Percentiles rank a stretch among this genome's conserved stretches.
Conservation (phyloP, 1,284 basidiomycete genomes). For the Coriolopsis trogii region DNA sequence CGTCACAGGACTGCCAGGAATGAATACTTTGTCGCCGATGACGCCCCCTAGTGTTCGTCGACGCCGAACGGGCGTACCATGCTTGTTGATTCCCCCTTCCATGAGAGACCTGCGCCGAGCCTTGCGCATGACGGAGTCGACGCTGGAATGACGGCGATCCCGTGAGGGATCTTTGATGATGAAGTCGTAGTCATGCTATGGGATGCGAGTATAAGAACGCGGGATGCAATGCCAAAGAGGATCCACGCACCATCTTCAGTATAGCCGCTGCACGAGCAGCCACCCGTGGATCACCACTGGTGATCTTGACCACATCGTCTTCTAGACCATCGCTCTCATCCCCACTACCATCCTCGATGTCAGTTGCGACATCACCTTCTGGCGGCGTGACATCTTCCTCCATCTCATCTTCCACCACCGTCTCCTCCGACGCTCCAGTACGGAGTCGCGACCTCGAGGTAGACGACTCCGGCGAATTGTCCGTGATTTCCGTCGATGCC, state of each 20-base stretch:
- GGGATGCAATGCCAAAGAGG: neutral
- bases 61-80: constrained; percentile 28
- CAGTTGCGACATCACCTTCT: constrained; percentile 33
- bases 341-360: constrained; percentile 32
- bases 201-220: neutral
- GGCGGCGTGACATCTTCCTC: constrained; percentile 7
- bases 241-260: constrained; percentile 71
- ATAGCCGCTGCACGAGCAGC: constrained; percentile 91
- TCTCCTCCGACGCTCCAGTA: constrained; percentile 22
- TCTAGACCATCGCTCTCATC: constrained; percentile 46
- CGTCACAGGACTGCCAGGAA: constrained; percentile 56
- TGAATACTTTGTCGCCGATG: constrained; percentile 52
- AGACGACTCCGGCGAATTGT: neutral
- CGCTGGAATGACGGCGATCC: constrained; percentile 34
- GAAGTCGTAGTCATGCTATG: constrained; percentile 83
- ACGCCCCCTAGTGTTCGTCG: constrained; percentile 47
- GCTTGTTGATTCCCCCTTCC: constrained; percentile 41
- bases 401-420: constrained; percentile 9
- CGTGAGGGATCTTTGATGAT: constrained; percentile 48
- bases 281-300: constrained; percentile 77
- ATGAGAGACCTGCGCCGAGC: constrained; percentile 39
- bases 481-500: neutral
- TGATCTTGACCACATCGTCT: constrained; percentile 70
- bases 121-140: constrained; percentile 39
- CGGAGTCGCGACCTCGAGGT: neutral